Evolutionary conservation across 2,329 filamentous ascomycete genomes (phyloP), one percentile per base, ranked within the genome.

Genomic region (Aureobasidium sp.): DNA sequence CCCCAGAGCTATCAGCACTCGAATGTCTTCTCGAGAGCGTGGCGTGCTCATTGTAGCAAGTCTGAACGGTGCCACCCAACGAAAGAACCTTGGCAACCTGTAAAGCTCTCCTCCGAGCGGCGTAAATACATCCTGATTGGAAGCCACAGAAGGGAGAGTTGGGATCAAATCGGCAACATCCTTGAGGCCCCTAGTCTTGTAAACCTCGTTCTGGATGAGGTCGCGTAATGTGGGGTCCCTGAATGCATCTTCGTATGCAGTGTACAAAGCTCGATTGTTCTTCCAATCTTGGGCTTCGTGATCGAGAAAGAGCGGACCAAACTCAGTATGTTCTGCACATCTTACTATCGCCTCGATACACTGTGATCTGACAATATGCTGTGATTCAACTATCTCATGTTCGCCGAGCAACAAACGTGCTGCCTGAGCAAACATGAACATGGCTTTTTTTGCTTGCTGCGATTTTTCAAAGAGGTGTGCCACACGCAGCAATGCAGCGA

Each of bases 81-180:
- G 49, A 37, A 65, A 65, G 41, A 65, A 65, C 15, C 63, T 58
- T 25, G 63, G 63, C 20, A 65, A 5, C 27, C 53, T 61, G 29
- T 45, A 55, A 14, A 62, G 41, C 5, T 56, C 39, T 17, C 31
- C 36, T 14, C 11, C n/a, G 2, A 53, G 3, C 2, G 45, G 57
- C 2, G 45, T 51, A 12, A 41, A 41, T 1, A 60, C 20, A 5
- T 39, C 37, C 11, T 37, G 29, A 34, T 62, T 49, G 9, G 60
- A 62, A 7, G 29, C 29, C 5, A 62, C 6, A 7, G 49, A 55
- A 14, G 31, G 42, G 0, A 37, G 29, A 3, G 1, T 25, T 11
- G 42, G n/a, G 3, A 37, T n/a, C n/a, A 41, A 17, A 4, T 25
- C 5, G 5, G 15, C 31, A 2, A 42, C 29, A 12, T 55, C 51